These are phyloP conservation scores for Yamadazyma songkhlaensis DNA, from an alignment of 1,139 yeast genomes.

Conservation along the genomic window DNA sequence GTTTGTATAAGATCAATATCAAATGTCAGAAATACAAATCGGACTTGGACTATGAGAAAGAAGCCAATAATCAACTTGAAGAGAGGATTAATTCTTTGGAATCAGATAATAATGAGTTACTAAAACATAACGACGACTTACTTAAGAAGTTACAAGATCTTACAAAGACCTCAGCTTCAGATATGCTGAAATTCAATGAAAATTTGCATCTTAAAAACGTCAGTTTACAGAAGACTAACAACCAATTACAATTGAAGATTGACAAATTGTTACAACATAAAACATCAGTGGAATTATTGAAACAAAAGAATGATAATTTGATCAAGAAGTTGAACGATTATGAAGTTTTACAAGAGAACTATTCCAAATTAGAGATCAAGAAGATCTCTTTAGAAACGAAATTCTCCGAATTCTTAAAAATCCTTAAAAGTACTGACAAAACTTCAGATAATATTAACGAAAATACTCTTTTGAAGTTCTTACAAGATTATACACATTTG, in stretches of 20 bases:
- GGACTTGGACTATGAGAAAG: slow-evolving; percentile 28
- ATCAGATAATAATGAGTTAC: slow-evolving; percentile 20
- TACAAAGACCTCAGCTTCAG: slow-evolving; percentile 11
- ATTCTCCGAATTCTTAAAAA: slow-evolving; percentile 31
- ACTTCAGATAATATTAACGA: slow-evolving; percentile 22
- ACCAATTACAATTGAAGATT: slow-evolving; percentile 25
- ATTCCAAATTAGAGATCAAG: slow-evolving; percentile 52
- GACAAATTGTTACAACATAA: slow-evolving; percentile 37
- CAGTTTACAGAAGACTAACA: slow-evolving; percentile 30
- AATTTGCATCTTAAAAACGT: slow-evolving; percentile 27
- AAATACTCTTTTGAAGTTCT: slow-evolving; percentile 24
- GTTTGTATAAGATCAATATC: slow-evolving; percentile 14
- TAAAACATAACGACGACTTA: slow-evolving; percentile 44
- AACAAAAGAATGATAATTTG: slow-evolving; percentile 36
- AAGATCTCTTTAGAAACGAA: slow-evolving; percentile 46
- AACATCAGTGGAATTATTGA: slow-evolving; percentile 37
- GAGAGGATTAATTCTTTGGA: slow-evolving; percentile 21
- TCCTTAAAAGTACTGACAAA: slow-evolving; percentile 21
- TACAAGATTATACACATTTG: slow-evolving; percentile 31
- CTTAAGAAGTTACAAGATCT: slow-evolving; percentile 36
- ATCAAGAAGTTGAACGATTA: slow-evolving; percentile 35
- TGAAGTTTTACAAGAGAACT: slow-evolving; percentile 45
- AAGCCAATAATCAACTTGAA: slow-evolving; percentile 28
- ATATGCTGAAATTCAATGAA: slow-evolving; percentile 19
- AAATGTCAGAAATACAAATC: slow-evolving; percentile 29